Conservation (phyloP, 2,329 filamentous ascomycete species). For the Ramichloridium luteum region DNA sequence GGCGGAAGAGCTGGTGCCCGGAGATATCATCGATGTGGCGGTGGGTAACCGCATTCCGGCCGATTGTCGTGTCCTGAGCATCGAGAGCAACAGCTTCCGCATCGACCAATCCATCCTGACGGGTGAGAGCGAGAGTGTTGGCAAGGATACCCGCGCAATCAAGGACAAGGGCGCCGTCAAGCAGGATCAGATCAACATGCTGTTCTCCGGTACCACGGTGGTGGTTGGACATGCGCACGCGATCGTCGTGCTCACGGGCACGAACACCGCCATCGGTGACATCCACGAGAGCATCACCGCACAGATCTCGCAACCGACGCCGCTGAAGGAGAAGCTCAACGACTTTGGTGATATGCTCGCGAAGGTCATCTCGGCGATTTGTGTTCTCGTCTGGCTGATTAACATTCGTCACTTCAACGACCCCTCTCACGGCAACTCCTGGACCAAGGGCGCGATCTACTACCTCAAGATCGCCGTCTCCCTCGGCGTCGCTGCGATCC, state of each 20-base stretch:
- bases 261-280: constrained; percentile 88
- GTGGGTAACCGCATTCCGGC: constrained; percentile 91
- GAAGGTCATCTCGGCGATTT: constrained; percentile 97
- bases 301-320: constrained; percentile 94
- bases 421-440: constrained; percentile 71
- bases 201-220: constrained; percentile 96
- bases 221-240: constrained; percentile 88
- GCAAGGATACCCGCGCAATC: constrained; percentile 62
- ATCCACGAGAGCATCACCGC: constrained; percentile 98
- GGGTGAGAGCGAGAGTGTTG: constrained; percentile 92
- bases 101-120: constrained; percentile 96
- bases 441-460: constrained; percentile 96
- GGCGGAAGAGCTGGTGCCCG: constrained; percentile 93
- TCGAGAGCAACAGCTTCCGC: constrained; percentile 94
- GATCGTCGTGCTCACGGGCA: constrained; percentile 79
- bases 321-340: constrained; percentile 96
- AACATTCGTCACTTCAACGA: constrained; percentile 97
- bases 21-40: constrained; percentile 76
- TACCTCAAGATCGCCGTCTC: constrained; percentile 99
- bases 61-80: constrained; percentile 77
- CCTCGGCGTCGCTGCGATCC: constrained; percentile 92
- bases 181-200: constrained; percentile 94
- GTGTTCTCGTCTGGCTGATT: constrained; percentile 93
- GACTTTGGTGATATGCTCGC: constrained; percentile 93
- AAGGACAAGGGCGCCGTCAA: constrained; percentile 77